These are phyloP conservation scores for Quercus phellos DNA, from an alignment of 331 rosid genomes.

Conservation along the genomic window DNA sequence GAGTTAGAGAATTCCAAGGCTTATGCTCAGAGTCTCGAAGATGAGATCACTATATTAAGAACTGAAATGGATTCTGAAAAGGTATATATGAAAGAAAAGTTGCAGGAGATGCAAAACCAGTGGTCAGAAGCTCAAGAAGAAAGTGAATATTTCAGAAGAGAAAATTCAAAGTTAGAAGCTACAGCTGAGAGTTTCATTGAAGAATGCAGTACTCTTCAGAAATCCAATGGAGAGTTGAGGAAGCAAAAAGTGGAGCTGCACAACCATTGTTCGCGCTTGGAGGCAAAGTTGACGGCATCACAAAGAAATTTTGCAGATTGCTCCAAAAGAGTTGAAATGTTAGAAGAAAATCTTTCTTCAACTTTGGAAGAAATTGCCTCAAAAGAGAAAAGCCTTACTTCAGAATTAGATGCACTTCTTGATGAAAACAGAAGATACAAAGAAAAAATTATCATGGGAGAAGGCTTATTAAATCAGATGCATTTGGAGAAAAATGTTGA, in stretches of 20 bases:
- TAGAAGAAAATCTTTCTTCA: slow-evolving; percentile 43
- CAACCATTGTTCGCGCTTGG: slow-evolving; percentile 44
- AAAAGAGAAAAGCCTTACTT: slow-evolving; percentile 47
- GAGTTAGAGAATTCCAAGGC: slow-evolving; percentile 51
- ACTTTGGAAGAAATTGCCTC: slow-evolving; percentile 51
- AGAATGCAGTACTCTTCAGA: slow-evolving; percentile 52
- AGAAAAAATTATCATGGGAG: slow-evolving; percentile 39
- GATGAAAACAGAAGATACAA: slow-evolving; percentile 51
- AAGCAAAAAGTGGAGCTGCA: slow-evolving; percentile 47
- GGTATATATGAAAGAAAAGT: slow-evolving; percentile 39
- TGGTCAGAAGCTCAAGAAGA: slow-evolving; percentile 58
- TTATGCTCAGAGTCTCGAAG: slow-evolving; percentile 40
- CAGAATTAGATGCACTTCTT: slow-evolving; percentile 53
- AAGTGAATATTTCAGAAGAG: slow-evolving; percentile 45
- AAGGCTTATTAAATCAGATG: slow-evolving; percentile 49
- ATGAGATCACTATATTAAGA: slow-evolving; percentile 41
- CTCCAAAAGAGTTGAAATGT: slow-evolving; percentile 45
- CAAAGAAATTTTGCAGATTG: slow-evolving; percentile 40
- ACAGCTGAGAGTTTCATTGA: slow-evolving; percentile 33
- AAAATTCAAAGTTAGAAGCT: slow-evolving; percentile 46
- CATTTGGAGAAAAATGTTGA: slow-evolving; percentile 55
- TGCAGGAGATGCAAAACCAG: slow-evolving; percentile 32
- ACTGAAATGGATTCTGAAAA: slow-evolving; percentile 28
- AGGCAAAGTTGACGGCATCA: slow-evolving; percentile 51
- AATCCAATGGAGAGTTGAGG: slow-evolving; percentile 54